Percentiles rank a stretch among this genome's conserved stretches.
These are phyloP conservation scores for Diaporthe ampelina DNA, from an alignment of 2,329 filamentous ascomycete genomes.

Conservation along the genomic window DNA sequence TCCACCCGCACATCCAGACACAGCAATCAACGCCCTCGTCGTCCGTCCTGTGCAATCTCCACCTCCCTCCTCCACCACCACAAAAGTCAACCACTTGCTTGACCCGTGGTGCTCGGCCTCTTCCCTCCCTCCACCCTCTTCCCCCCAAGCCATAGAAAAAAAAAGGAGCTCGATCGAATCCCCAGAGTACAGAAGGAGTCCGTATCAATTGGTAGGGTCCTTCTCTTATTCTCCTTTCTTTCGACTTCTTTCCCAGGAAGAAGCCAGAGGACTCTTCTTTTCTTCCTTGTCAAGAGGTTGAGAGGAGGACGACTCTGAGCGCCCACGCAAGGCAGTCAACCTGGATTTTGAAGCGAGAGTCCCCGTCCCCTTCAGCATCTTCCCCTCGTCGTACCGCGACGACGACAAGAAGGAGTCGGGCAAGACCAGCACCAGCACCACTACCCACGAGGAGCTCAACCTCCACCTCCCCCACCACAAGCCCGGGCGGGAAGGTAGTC, in stretches of 20 bases:
- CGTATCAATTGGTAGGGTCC: slow-evolving; percentile 51
- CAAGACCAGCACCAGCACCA: slow-evolving; percentile 66
- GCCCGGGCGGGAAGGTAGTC: slow-evolving; percentile 96
- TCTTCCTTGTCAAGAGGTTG: slow-evolving; percentile 71
- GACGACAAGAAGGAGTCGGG: slow-evolving; percentile 64
- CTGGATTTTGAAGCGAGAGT: slow-evolving; percentile 99
- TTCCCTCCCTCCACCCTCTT: background rate
- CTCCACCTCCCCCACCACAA: slow-evolving; percentile 80
- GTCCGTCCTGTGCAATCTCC: slow-evolving; percentile 45
- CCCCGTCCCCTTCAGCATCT: slow-evolving; percentile 99
- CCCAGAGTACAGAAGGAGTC: slow-evolving; percentile 51
- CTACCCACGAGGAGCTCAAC: slow-evolving; percentile 88
- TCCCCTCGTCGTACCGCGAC: slow-evolving; percentile 89
- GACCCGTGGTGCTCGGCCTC: slow-evolving; percentile 39
- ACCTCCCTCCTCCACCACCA: background rate
- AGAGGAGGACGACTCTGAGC: slow-evolving; percentile 59
- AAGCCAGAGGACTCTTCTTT: slow-evolving; percentile 66
- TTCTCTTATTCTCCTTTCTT: slow-evolving; percentile 61
- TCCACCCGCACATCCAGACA: slow-evolving; percentile 45
- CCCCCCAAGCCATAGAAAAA: slow-evolving; percentile 37
- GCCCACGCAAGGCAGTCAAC: slow-evolving; percentile 83
- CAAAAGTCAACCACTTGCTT: slow-evolving; percentile 48
- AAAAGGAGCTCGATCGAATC: slow-evolving; percentile 49
- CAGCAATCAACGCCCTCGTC: slow-evolving; percentile 33
- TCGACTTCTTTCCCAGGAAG: slow-evolving; percentile 61